Evolutionary conservation across 2,329 filamentous ascomycete genomes (phyloP).

Genomic region (Coniochaeta ligniaria): DNA sequence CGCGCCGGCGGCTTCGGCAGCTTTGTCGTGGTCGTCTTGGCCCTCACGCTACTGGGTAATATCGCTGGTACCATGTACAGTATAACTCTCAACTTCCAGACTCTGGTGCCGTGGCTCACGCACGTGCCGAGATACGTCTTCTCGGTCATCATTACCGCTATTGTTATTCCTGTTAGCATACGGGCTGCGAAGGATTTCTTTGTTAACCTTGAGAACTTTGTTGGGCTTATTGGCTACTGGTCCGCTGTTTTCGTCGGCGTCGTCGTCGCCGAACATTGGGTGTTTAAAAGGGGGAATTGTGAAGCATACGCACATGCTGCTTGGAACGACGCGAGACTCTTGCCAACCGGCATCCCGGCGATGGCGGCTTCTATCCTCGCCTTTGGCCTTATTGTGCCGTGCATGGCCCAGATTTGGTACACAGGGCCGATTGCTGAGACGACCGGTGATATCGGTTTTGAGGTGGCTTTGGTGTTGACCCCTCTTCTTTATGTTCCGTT

Average conservation of each 20-base stretch:
- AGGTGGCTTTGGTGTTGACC: constrained; percentile 13
- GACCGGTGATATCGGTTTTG: constrained; percentile 15
- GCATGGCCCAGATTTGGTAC: constrained; percentile 15
- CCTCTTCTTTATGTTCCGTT: constrained; percentile 12
- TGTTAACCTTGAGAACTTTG: constrained; percentile 33
- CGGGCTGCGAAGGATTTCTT: constrained; percentile 31
- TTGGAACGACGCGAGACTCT: constrained; percentile 13
- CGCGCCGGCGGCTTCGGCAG: constrained; percentile 54
- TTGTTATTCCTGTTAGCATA: constrained; percentile 33
- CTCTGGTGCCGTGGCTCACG: constrained; percentile 29
- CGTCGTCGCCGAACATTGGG: constrained; percentile 22
- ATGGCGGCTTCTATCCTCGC: constrained; percentile 9
- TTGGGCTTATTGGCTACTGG: constrained; percentile 39
- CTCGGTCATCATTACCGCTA: constrained; percentile 27
- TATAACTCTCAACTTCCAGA: constrained; percentile 54
- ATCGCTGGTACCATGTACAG: constrained; percentile 53
- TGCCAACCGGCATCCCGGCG: constrained; percentile 13
- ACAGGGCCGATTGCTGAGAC: constrained; percentile 14
- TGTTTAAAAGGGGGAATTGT: constrained; percentile 14
- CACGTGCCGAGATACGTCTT: constrained; percentile 33
- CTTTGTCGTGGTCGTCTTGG: constrained; percentile 52
- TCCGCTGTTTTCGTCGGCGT: constrained; percentile 32
- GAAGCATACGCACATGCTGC: constrained; percentile 12
- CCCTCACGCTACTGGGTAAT: constrained; percentile 52
- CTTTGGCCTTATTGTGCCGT: constrained; percentile 14